Percentiles rank a stretch among this genome's conserved stretches.
Conservation (phyloP, 2,329 filamentous ascomycete genomes). For the Zarea fungicola region DNA sequence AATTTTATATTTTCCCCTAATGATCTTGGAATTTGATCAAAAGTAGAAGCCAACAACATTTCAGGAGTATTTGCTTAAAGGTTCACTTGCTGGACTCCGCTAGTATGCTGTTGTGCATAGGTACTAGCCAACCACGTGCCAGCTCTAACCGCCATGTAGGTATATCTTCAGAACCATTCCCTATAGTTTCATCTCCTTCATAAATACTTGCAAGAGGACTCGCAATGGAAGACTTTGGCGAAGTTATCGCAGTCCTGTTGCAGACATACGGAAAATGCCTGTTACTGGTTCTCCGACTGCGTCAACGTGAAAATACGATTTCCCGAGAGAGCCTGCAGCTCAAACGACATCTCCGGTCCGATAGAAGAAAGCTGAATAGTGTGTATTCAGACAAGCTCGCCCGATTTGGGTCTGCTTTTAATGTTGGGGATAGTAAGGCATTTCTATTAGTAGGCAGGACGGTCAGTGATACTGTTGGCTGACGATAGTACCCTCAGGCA, state of each 20-base stretch:
- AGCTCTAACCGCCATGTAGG: neutral
- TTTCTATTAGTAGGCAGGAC: neutral
- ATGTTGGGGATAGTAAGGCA: constrained; percentile 46
- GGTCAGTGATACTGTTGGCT: neutral
- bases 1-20: no score
- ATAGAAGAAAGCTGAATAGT: constrained; percentile 35
- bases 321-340: constrained; percentile 24
- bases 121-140: neutral
- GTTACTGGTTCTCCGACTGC: constrained; percentile 34
- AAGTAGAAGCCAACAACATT: no score
- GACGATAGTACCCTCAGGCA: constrained; percentile 25
- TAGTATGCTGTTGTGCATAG: no score
- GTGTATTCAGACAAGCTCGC: constrained; percentile 38
- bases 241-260: constrained; percentile 39
- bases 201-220: neutral
- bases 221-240: constrained; percentile 37
- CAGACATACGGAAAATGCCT: constrained; percentile 44
- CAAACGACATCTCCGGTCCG: constrained; percentile 32
- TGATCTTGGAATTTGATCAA: no score
- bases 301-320: constrained; percentile 17
- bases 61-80: no score
- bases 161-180: neutral
- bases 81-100: no score
- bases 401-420: constrained; percentile 36
- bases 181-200: neutral